Percentiles rank a stretch among this genome's conserved stretches.
Evolutionary conservation across 345 rosid genomes (phyloP).

Genomic region (Eucalyptus urophylla): DNA sequence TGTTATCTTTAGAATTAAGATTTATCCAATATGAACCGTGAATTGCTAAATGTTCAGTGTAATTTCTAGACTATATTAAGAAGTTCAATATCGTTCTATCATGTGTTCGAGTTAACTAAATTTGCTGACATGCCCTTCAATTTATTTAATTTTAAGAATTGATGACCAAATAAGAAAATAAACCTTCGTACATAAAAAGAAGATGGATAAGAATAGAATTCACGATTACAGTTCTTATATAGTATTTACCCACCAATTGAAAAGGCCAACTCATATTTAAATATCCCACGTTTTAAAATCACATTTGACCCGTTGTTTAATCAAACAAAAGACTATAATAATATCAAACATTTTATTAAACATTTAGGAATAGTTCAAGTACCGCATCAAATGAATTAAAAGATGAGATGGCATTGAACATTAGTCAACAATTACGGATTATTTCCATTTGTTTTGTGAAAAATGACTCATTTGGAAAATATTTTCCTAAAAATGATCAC

Average conservation of each 20-base stretch:
- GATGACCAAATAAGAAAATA: background rate
- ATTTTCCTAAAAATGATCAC: background rate
- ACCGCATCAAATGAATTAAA: background rate
- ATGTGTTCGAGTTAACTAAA: background rate
- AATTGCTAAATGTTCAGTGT: background rate
- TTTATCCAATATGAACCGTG: background rate
- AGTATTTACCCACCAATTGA: background rate
- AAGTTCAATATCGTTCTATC: background rate
- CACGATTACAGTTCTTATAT: background rate
- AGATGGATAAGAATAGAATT: background rate
- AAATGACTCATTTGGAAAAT: background rate
- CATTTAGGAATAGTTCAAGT: background rate
- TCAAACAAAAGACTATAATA: background rate
- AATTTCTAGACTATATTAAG: background rate
- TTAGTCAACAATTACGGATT: background rate
- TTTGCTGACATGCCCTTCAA: background rate
- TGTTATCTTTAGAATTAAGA: background rate
- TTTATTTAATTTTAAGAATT: background rate
- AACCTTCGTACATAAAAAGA: background rate
- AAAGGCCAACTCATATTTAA: background rate
- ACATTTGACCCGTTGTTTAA: background rate
- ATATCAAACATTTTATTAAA: background rate
- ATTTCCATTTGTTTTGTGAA: background rate
- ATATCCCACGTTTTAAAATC: background rate
- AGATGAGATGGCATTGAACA: background rate